Evolutionary conservation across 2,329 filamentous ascomycete species (phyloP), one percentile per base, ranked within the genome.

Genomic region (Exserohilum rostratum): DNA sequence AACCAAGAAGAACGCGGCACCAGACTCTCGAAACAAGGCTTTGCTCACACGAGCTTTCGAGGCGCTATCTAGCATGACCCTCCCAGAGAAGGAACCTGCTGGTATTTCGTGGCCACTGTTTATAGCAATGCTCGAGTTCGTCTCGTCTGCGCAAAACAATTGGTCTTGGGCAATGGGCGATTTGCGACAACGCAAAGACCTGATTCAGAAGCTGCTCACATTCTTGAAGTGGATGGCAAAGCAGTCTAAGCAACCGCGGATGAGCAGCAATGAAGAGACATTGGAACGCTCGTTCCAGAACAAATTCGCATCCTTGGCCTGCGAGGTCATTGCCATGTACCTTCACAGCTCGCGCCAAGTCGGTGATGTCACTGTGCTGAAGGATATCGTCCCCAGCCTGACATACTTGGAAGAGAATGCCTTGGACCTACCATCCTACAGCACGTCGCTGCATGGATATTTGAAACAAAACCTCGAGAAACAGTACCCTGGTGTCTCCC

Each of bases 161-260:
- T 98, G 93, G 93, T 90, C 93, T 1, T 96, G 93, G 91, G 93
- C 91, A 1, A 92, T 96, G 52, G 88, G 90, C 52, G 87, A 89
- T 34, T 79, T 96, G 31, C 86, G 89, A 57, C 87, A 87, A 55
- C 90, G 96, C 66, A 82, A 84, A 0, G 80, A 81, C 0, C 93
- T 96, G 67, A 83, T 97, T 52, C 81, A 85, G 37, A 85, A 86
- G 50, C 82, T 96, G 15, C 84, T 90, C 15, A 81, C 83, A 3
- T 95, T 91, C 70, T 83, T 95, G 30, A 84, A 82, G 38, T 73
- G 69, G 69, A 67, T 75, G 58, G 51, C 62, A 20, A 66, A 66
- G 30, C 65, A 72, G 37, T 59, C 60, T 0, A 62, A 61, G 31
- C 62, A 67, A 5, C 62, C 56, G 10, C 70, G 64, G 40, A 61